Conservation (phyloP, 169 alveolate species). For the Plasmodium adleri region DNA sequence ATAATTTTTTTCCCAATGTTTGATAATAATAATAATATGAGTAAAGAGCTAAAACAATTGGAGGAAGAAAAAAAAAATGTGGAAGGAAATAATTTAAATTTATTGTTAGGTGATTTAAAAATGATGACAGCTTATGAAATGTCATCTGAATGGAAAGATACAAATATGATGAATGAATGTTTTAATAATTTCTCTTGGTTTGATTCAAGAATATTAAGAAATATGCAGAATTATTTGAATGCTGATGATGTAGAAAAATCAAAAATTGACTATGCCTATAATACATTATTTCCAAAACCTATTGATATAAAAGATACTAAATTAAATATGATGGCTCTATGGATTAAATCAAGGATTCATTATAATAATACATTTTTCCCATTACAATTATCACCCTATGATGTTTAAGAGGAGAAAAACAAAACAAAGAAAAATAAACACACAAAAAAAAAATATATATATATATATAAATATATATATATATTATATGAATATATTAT, state of each 20-base stretch:
- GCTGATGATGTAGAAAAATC: conserved; percentile 77
- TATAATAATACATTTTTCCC: conserved; percentile 66
- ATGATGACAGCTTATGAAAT: conserved; percentile 79
- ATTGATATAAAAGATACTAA: conserved; percentile 75
- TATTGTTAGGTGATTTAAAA: conserved; percentile 77
- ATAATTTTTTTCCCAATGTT: background rate
- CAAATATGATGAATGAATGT: conserved; percentile 77
- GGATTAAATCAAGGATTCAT: conserved; percentile 83
- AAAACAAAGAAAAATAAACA: too few relatives aligned
- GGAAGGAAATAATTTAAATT: conserved; percentile 59
- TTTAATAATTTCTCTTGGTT: conserved; percentile 80
- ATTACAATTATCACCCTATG: conserved; percentile 55
- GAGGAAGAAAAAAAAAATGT: conserved; percentile 59
- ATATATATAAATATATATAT: too few relatives aligned
- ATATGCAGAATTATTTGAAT: conserved; percentile 76
- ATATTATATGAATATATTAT: too few relatives aligned
- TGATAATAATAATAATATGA: conserved; percentile 9
- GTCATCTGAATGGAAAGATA: conserved; percentile 83
- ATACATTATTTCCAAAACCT: conserved; percentile 80
- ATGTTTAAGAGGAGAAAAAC: background rate
- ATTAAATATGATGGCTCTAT: conserved; percentile 78
- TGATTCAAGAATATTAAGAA: conserved; percentile 76
- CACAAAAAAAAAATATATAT: too few relatives aligned
- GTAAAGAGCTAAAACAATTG: conserved; percentile 24
- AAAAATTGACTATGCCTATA: conserved; percentile 81